phyloP scores from a whole-genome alignment of 2,329 filamentous ascomycete genomes.

The Venturia nashicola region DNA sequence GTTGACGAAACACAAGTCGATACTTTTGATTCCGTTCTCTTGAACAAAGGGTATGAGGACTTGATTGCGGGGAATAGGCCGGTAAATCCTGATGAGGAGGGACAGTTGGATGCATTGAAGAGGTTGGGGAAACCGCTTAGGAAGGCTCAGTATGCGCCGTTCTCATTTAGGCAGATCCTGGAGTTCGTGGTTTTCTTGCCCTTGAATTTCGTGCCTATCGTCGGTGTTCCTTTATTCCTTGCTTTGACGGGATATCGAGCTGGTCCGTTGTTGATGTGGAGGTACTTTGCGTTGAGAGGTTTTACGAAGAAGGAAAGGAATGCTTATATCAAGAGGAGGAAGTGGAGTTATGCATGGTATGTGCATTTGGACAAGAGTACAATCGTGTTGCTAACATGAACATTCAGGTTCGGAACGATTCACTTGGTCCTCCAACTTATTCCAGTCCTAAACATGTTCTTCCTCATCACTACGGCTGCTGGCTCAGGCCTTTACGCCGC shows the following conservation, averaged over 20 bases:
- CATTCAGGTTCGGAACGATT: conserved; percentile 61
- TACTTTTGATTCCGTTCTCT: conserved; percentile 60
- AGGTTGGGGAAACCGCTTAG: conserved; percentile 72
- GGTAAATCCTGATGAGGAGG: conserved; percentile 51
- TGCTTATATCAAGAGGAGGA: conserved; percentile 51
- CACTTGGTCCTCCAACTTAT: conserved; percentile 79
- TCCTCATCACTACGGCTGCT: conserved; percentile 74
- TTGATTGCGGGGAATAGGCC: conserved; percentile 47
- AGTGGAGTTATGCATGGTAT: conserved; percentile 77
- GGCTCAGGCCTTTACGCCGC: conserved; percentile 81
- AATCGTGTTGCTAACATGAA: neutral
- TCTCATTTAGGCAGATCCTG: conserved; percentile 79
- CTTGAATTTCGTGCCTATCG: conserved; percentile 74
- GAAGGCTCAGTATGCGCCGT: conserved; percentile 70
- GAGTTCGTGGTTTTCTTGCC: conserved; percentile 60
- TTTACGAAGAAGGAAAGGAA: conserved; percentile 64
- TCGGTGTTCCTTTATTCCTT: conserved; percentile 76
- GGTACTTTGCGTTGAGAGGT: conserved; percentile 74
- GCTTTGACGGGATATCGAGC: conserved; percentile 76
- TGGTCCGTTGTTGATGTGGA: conserved; percentile 80
- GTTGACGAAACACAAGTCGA: conserved; percentile 66
- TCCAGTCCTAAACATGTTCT: conserved; percentile 85
- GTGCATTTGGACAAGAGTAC: conserved; percentile 11
- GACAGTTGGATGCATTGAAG: conserved; percentile 48
- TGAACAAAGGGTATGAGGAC: conserved; percentile 2